These are phyloP conservation scores for Septoria linicola DNA, from an alignment of 2,329 filamentous ascomycete species.

Conservation along the genomic window DNA sequence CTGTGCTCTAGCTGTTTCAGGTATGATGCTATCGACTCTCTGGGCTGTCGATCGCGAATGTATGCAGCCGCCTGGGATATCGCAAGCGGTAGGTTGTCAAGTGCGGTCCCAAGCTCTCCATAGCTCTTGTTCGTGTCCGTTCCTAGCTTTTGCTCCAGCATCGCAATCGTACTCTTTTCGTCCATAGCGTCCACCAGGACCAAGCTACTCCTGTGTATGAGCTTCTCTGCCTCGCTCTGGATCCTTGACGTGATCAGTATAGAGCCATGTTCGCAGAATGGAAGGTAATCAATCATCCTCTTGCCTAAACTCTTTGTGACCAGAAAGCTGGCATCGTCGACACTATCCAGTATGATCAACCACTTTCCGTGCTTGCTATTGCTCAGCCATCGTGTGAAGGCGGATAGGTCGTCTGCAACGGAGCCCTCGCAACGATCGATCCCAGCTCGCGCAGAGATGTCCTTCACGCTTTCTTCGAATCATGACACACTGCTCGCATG, in stretches of 20 bases:
- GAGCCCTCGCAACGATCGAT: constrained; percentile 18
- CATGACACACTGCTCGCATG: constrained; percentile 28
- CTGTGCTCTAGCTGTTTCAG: constrained; percentile 40
- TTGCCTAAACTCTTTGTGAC: background rate
- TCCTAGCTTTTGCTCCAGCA: constrained; percentile 30
- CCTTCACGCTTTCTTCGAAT: constrained; percentile 23
- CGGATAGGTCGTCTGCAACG: constrained; percentile 24
- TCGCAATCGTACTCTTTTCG: constrained; percentile 20
- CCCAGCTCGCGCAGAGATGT: constrained; percentile 18
- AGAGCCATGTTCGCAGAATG: constrained; percentile 24
- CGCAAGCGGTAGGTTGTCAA: constrained; percentile 39
- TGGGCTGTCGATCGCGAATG: constrained; percentile 32
- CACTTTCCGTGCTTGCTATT: constrained; percentile 21
- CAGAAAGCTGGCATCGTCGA: constrained; percentile 24
- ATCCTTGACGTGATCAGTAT: constrained; percentile 28
- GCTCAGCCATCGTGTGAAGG: constrained; percentile 26
- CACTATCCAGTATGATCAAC: constrained; percentile 32
- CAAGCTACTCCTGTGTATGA: constrained; percentile 25
- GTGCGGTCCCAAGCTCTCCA: constrained; percentile 22
- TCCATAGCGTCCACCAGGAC: constrained; percentile 29
- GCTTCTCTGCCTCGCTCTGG: constrained; percentile 18
- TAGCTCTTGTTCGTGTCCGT: constrained; percentile 4
- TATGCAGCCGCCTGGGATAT: constrained; percentile 39
- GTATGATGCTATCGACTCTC: constrained; percentile 41
- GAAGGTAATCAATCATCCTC: constrained; percentile 20